These are phyloP conservation scores for Chrysoporthe austroafricana DNA, from an alignment of 2,329 filamentous ascomycete genomes.

Conservation along the genomic window DNA sequence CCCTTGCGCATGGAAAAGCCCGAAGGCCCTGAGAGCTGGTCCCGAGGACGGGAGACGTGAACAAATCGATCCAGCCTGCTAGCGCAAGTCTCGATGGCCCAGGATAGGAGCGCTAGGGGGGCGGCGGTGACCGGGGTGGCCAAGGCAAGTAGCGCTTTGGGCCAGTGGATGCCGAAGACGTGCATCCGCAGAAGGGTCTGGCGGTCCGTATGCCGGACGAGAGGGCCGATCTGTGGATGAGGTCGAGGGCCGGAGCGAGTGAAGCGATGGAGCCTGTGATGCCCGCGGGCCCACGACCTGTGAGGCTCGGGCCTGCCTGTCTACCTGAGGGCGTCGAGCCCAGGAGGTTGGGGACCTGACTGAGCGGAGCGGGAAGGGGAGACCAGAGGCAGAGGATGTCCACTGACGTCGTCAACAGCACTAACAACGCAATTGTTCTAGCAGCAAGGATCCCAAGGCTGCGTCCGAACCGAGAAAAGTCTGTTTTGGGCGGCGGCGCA, in stretches of 20 bases:
- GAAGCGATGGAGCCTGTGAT: not conserved
- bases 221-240: not conserved
- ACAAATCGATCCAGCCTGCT: not conserved
- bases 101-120: not conserved
- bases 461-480: not conserved
- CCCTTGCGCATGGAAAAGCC: not conserved
- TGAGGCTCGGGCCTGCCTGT: not conserved
- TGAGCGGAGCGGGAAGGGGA: not conserved
- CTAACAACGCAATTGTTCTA: constrained; percentile 4
- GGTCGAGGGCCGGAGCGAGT: not conserved
- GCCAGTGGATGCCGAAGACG: constrained; percentile 4
- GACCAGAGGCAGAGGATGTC: constrained; percentile 1
- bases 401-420: constrained; percentile 12
- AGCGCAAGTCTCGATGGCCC: constrained; percentile 8
- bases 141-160: not conserved
- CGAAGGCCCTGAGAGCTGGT: not conserved
- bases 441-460: constrained; percentile 1
- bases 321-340: not conserved
- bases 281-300: not conserved
- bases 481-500: constrained; percentile 8
- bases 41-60: not conserved
- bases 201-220: not conserved
- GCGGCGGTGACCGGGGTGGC: constrained; percentile 3
- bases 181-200: not conserved
- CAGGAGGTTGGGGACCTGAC: not conserved